Base-by-base conservation (phyloP, 805 yeast species). In the Citeromyces nyonsensis region DNA sequence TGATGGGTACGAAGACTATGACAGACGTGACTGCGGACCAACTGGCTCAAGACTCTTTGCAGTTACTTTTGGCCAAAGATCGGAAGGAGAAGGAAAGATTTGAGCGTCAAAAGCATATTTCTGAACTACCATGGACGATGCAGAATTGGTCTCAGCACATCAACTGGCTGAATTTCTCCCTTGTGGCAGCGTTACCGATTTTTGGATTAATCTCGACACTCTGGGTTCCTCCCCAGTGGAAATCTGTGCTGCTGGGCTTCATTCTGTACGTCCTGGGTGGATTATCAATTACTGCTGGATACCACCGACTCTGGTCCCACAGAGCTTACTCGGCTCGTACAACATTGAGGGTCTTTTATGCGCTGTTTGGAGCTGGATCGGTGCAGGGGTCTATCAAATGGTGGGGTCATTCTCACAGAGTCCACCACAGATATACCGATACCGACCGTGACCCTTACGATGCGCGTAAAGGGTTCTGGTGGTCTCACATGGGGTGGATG, bases 401-500 rank as follows among this genome's bases (percentile, higher is more conserved):
- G 91, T 81, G 93, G 93, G 71, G 78, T 31, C 91, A 80, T 51
- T 67, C 79, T 33, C 93, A 81, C 57, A 69, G 93, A 67, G 66
- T 80, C 35, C 93, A 81, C 53, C 93, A 81, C 58, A 67, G 93
- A 60, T 81, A 78, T 56, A 80, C 91, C 4, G 93, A 81, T 56
- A 81, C 91, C 18, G 48, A 53, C 35, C 71, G 88, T 61, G 93
- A 81, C 54, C 93, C 93, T 33, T 81, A 80, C 49, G 91, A 81
- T 50, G 91, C 93, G 12, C 69, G 86, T 59, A 63, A 61, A 47
- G 93, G 93, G 11, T 73, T 80, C 53, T 79, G 86, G 84, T 81
- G 66, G 49, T 70, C 83, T 22, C 93, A 81, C 58, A 59, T 81
- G 61, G 88, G 88, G 28, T 81, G 93, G 93, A 78, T 81, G 88